Conservation (phyloP, 345 rosid genomes). For the Citrus mangshanensis region DNA sequence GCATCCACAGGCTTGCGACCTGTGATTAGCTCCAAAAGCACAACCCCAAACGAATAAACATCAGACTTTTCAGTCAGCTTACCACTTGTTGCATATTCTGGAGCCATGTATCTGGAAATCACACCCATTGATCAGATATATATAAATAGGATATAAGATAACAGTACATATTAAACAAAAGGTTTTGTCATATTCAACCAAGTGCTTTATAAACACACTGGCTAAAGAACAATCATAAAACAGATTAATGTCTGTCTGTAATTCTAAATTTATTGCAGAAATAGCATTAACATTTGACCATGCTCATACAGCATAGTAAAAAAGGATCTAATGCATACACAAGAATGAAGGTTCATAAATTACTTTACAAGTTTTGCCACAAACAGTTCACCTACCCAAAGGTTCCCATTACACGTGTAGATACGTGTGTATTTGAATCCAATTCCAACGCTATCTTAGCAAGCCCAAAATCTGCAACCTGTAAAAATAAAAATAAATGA, state of each 20-base stretch:
- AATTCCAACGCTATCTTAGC: constrained; percentile 86
- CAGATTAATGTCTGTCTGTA: background rate
- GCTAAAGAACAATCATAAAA: background rate
- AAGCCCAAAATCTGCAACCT: constrained; percentile 98
- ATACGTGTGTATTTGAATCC: constrained; percentile 85
- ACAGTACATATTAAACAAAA: background rate
- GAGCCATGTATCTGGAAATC: constrained; percentile 87
- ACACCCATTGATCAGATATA: constrained; percentile 17
- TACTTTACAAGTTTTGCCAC: background rate
- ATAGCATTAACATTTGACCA: background rate
- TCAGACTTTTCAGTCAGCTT: constrained; percentile 95
- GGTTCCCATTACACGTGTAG: constrained; percentile 98
- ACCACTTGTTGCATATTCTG: constrained; percentile 95
- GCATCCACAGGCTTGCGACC: constrained; percentile 96
- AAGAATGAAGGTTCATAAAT: background rate
- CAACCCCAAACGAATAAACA: constrained; percentile 93
- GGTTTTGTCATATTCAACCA: background rate
- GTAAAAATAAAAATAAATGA: constrained; percentile 3
- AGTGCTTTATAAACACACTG: background rate
- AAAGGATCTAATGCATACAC: background rate
- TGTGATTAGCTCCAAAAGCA: constrained; percentile 91
- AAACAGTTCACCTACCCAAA: constrained; percentile 62
- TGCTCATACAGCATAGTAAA: background rate
- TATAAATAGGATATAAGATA: background rate
- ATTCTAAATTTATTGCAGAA: background rate